These are phyloP conservation scores for Metschnikowia hibisci DNA, from an alignment of 805 yeast genomes.

Conservation along the genomic window DNA sequence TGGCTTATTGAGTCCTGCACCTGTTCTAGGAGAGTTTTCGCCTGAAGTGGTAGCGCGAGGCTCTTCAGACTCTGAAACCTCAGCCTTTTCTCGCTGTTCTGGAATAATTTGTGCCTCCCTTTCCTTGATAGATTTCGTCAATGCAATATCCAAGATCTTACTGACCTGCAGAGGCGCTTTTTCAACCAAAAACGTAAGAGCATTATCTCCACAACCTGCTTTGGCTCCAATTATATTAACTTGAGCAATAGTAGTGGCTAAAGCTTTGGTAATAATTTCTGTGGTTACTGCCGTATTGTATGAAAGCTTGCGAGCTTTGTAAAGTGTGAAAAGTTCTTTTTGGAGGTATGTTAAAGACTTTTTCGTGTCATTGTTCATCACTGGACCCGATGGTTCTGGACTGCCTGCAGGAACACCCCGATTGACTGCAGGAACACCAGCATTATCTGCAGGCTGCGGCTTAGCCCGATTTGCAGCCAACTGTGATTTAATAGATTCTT, in stretches of 20 bases:
- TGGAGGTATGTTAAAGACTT: constrained; percentile 79
- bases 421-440: constrained; percentile 5
- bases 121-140: constrained; percentile 67
- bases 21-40: not conserved
- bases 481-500: constrained; percentile 39
- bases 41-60: not conserved
- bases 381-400: constrained; percentile 10
- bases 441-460: constrained; percentile 4
- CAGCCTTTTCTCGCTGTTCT: not conserved
- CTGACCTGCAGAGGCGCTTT: constrained; percentile 79
- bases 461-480: constrained; percentile 44
- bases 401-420: constrained; percentile 7
- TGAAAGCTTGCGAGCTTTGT: constrained; percentile 67
- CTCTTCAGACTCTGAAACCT: not conserved
- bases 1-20: constrained; percentile 20
- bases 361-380: constrained; percentile 56
- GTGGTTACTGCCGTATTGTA: constrained; percentile 80
- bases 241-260: constrained; percentile 90
- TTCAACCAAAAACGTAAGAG: constrained; percentile 71
- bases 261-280: constrained; percentile 79
- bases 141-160: constrained; percentile 72
- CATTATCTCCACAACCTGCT: constrained; percentile 76
- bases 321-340: constrained; percentile 75
- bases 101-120: constrained; percentile 19
- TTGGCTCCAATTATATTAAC: constrained; percentile 84